Evolutionary conservation across 2,329 filamentous ascomycete species (phyloP).

Genomic region (Curvularia sp.): DNA sequence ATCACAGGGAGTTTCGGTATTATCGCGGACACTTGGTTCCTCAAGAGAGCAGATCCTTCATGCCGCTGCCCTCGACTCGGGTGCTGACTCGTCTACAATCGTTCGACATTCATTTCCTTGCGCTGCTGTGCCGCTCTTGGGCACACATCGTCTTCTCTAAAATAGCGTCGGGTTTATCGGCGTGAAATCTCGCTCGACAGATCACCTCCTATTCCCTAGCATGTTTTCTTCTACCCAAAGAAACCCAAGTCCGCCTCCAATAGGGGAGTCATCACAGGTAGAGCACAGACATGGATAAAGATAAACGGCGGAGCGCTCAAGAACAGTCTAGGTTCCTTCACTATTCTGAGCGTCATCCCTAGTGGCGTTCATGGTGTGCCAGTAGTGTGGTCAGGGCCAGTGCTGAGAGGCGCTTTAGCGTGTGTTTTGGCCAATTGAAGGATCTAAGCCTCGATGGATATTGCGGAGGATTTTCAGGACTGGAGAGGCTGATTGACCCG

Average conservation of each 20-base stretch:
- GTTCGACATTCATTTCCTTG: conserved; percentile 6
- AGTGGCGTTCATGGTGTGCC: conserved; percentile 6
- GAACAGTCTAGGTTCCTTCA: conserved; percentile 8
- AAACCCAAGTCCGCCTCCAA: not conserved
- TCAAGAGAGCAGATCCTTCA: not conserved
- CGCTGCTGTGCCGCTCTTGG: conserved; percentile 2
- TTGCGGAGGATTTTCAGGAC: conserved; percentile 17
- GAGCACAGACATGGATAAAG: conserved; percentile 1
- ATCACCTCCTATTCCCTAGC: not conserved
- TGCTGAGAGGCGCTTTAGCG: conserved; percentile 7
- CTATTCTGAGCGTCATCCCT: not conserved
- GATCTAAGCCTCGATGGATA: conserved; percentile 10
- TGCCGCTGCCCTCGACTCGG: not conserved
- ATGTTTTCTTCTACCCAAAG: not conserved
- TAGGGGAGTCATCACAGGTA: not conserved
- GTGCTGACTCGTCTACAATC: not conserved
- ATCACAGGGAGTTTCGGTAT: not conserved
- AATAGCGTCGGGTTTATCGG: not conserved
- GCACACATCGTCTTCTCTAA: conserved; percentile 1
- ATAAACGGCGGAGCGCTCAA: conserved; percentile 6
- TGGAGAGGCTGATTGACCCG: not conserved
- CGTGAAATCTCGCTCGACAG: not conserved
- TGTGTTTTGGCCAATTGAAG: conserved; percentile 1
- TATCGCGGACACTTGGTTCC: not conserved
- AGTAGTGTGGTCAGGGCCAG: conserved; percentile 10